Evolutionary conservation across 495 filamentous ascomycete species (phyloP), one percentile per base, ranked within the genome.

Genomic region (Viridothelium virens): DNA sequence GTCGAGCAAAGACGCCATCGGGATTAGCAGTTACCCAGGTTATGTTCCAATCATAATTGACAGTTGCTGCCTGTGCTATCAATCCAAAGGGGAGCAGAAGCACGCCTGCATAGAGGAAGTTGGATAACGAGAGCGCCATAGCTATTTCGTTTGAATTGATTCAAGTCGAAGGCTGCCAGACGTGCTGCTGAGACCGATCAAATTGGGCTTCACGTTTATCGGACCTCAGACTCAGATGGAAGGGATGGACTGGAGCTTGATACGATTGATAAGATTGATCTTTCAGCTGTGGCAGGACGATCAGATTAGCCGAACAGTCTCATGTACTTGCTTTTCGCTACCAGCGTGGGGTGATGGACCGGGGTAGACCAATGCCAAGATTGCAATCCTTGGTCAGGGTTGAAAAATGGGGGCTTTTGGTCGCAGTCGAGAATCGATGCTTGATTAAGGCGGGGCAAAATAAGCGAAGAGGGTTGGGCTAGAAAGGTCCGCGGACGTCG

Each of bases 21-120:
- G 91, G 91, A 72, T 91, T 93, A 9, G 88, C 85, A 37, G 79
- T 86, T 5, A 91, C 86, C 91, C 92, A 95, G 38, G 82, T 82
- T 67, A 93, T 82, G 71, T 89, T 88, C 78, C 89, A 95, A 74
- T 96, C 81, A 72, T 91, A 89, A 34, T 81, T 86, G 64, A 91
- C 84, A 2, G 85, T 89, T 44, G 84, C 87, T 59, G 86, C 84
- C 61, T 75, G 61, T 41, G 79, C 78, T 41, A 75, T 64, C n/a
- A 76, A 70, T 31, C 75, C 65, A 65, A 73, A 68, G 18, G 73
- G 64, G 56, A 77, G 70, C 65, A 79, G 68, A 34, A 79, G 66
- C 62, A 69, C 61, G 69, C 73, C 74, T 70, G 70, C n/a, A 64
- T 65, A 38, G 56, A 76, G 67, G 61, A 76, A 77, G 62, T 72